Conservation (phyloP, 129 eudicot genomes). For the Flaveria trinervia region DNA sequence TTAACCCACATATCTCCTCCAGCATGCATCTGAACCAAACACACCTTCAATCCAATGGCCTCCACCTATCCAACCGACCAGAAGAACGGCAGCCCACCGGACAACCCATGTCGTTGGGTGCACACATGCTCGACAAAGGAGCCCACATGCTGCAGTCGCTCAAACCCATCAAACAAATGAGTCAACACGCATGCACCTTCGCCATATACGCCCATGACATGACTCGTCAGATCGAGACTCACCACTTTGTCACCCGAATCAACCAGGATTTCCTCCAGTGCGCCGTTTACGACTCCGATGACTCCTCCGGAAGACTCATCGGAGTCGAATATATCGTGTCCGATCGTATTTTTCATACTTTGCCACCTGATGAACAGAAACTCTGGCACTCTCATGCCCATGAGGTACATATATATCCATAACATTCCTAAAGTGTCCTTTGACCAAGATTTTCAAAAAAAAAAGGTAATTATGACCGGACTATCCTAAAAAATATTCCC, state of each 20-base stretch:
- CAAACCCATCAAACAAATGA: constrained; percentile 61
- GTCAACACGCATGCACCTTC: constrained; percentile 61
- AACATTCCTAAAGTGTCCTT: no score
- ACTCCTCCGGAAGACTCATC: constrained; percentile 48
- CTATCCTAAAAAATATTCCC: no score
- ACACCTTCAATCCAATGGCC: constrained; percentile 18
- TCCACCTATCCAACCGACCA: constrained; percentile 25
- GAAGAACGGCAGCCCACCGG: constrained; percentile 47
- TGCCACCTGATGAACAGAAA: constrained; percentile 61
- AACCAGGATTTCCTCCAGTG: constrained; percentile 75
- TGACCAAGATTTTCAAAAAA: no score
- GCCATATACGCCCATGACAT: constrained; percentile 62
- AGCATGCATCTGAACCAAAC: constrained; percentile 6
- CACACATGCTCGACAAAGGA: constrained; percentile 61
- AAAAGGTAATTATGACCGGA: no score
- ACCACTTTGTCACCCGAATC: constrained; percentile 51
- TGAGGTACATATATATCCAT: constrained; percentile 34
- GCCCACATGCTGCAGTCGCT: constrained; percentile 65
- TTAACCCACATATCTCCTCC: constrained; percentile 1
- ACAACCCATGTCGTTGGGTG: constrained; percentile 44
- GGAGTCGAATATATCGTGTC: constrained; percentile 67
- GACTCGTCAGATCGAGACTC: constrained; percentile 70
- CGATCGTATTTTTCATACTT: constrained; percentile 42
- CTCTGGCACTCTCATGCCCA: constrained; percentile 74
- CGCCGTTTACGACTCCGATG: constrained; percentile 66